phyloP scores from a whole-genome alignment of 768 basidiomycete genomes.

The Termitomyces sp. region DNA sequence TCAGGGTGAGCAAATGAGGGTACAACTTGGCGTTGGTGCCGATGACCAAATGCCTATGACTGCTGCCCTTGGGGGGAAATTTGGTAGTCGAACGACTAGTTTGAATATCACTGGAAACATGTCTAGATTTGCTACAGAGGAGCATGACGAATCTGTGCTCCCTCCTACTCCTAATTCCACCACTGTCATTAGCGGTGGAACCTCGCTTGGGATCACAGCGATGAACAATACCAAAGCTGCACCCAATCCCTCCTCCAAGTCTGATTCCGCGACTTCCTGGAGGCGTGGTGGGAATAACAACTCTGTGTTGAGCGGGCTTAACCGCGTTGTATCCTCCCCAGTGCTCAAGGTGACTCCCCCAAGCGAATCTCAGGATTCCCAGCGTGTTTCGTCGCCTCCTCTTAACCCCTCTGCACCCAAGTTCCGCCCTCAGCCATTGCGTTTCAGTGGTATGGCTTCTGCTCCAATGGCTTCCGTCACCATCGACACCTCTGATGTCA shows the following conservation, averaged over 20 bases:
- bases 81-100: constrained; percentile 61
- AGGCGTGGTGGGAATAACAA: constrained; percentile 71
- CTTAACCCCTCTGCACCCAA: constrained; percentile 37
- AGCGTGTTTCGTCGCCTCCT: constrained; percentile 49
- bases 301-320: constrained; percentile 60
- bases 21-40: constrained; percentile 48
- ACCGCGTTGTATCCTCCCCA: constrained; percentile 61
- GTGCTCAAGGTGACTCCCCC: constrained; percentile 74
- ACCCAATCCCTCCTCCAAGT: constrained; percentile 61
- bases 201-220: constrained; percentile 54
- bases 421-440: constrained; percentile 21
- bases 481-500: constrained; percentile 50
- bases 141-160: constrained; percentile 39
- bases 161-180: constrained; percentile 61
- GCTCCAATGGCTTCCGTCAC: constrained; percentile 54
- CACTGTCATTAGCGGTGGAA: constrained; percentile 70
- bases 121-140: constrained; percentile 32
- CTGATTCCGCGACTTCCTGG: constrained; percentile 78
- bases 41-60: constrained; percentile 79
- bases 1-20: constrained; percentile 63
- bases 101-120: constrained; percentile 31
- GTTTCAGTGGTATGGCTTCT: constrained; percentile 51
- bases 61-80: constrained; percentile 72
- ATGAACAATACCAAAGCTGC: constrained; percentile 33
- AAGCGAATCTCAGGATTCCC: constrained; percentile 45